Base-by-base conservation (phyloP, 2,329 filamentous ascomycete species). In the Aspergillus chevalieri region DNA sequence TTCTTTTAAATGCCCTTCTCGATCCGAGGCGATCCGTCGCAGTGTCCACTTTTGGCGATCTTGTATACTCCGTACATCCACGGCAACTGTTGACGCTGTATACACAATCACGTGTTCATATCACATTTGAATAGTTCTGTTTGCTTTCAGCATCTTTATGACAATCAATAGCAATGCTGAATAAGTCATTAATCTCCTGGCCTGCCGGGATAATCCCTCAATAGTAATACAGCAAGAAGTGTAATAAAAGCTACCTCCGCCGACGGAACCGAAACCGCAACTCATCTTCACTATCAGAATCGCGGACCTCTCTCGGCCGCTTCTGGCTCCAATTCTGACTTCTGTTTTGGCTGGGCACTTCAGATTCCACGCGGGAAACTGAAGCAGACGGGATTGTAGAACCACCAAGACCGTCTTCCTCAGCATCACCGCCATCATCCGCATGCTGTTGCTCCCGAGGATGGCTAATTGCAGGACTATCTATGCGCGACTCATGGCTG, bases 281-380 rank as follows among this genome's bases (percentile, higher is more conserved):
- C 54, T 77, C 78, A 57, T 82, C 79, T 24, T 81, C 80, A 58
- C 80, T 79, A 42, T 80, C 80, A 39, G 76, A 78, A 30, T 78
- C 76, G 6, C 69, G 62, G 46, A 61, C 57, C 55, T 63, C 62
- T 55, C 66, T 70, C 47, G 45, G 49, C 52, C 67, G 66, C 57
- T 68, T 71, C 44, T 60, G 64, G 46, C 53, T 64, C 43, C 49
- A 53, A 45, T 49, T 45, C 47, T 44, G 49, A 47, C n/a, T 17
- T 38, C 5, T 50, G 52, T 38, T 7, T 12, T 21, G 52, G 49
- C 6, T 50, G 30, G 53, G 56, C 44, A 47, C 50, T 52, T 43
- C 56, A 47, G 50, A 58, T 53, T 47, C 61, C 48, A 52, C 8
- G 47, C 47, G 19, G 43, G 45, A 19, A 51, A 44, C 24, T 6